Evolutionary conservation across 208 protist genomes (phyloP), one percentile per base, ranked within the genome.

Genomic region (Tetramitus jugosus): DNA sequence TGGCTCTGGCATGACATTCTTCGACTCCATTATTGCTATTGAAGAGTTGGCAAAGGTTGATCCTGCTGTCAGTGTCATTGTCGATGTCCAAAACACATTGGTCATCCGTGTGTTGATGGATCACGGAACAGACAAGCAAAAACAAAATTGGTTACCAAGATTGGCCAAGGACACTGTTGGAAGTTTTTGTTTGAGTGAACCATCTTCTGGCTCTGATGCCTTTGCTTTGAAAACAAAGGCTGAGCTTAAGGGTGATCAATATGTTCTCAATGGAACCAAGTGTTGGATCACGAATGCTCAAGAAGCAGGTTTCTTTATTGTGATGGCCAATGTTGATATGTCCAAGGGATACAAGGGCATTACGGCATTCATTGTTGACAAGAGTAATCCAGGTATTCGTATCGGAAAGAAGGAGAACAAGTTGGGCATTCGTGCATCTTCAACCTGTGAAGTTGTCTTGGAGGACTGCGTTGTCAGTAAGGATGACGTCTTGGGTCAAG

Each of bases 331-430:
- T 52, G 86, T 91, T n/a, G 90, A 97, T 79, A 80, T 84, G 2
- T 86, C 84, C 10, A 84, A 87, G 71, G 90, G 90, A 29, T 92
- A 95, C 83, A 94, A 93, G 64, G 90, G 89, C 42, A 98, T 98
- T 87, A 98, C 95, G 3, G 91, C 91, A 74, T 98, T 98, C 78
- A 81, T 97, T 1, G 91, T 97, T n/a, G 90, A 96, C 0, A 75
- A 83, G 4, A 86, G 91, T 80, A 92, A 84, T 14, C 80, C 87
- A 0, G 95, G 95, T 52, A 60, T 97, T 13, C 85, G 68, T 7
- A 86, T 98, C 60, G 94, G 93, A 49, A 92, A 92, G 42, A 93
- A 93, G 23, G 94, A 97, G 83, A 85, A 97, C 77, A 97, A 98
- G 81, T 84, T 96, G 0, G 91, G 62, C 84, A 65, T 72, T 35